A percentile compares a stretch with the other conserved stretches of the same genome.
These are phyloP conservation scores for Akanthomyces muscarius DNA, from an alignment of 2,329 filamentous ascomycete genomes.

Conservation along the genomic window DNA sequence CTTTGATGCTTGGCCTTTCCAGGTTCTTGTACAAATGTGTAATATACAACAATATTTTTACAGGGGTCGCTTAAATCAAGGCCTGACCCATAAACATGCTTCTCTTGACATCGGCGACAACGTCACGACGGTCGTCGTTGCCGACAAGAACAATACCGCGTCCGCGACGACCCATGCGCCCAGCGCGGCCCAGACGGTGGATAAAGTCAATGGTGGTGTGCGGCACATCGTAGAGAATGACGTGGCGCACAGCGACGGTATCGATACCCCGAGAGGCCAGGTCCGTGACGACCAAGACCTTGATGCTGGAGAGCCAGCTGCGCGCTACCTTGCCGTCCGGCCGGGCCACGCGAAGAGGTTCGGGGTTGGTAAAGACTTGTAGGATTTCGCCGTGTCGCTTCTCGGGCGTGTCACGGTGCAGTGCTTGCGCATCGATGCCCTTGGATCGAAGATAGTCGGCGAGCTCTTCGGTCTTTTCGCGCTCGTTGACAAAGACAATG, in stretches of 20 bases:
- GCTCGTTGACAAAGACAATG: constrained; percentile 94
- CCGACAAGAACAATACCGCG: constrained; percentile 87
- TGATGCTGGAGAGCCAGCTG: constrained; percentile 67
- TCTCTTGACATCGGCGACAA: constrained; percentile 87
- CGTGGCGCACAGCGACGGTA: constrained; percentile 83
- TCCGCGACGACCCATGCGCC: constrained; percentile 86
- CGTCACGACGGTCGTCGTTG: constrained; percentile 81
- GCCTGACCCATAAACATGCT: constrained; percentile 82
- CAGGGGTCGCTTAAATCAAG: constrained; percentile 63
- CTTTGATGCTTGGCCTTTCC: not conserved
- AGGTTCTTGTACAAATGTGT: not conserved
- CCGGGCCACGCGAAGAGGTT: constrained; percentile 35
- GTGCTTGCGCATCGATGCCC: constrained; percentile 80
- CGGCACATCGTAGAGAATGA: constrained; percentile 95
- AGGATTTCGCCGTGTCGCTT: constrained; percentile 74
- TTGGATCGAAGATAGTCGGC: constrained; percentile 75
- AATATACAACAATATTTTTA: too few relatives aligned
- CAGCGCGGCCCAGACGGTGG: constrained; percentile 86
- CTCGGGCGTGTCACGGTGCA: constrained; percentile 80
- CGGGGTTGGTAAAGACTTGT: constrained; percentile 62
- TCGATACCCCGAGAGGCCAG: constrained; percentile 90
- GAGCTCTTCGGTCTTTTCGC: constrained; percentile 79
- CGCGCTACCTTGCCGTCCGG: constrained; percentile 29
- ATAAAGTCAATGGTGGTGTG: constrained; percentile 98
- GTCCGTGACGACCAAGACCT: constrained; percentile 92